phyloP scores from a whole-genome alignment of 371 early-diverging fungal genomes.

The Apophysomyces sp. region DNA sequence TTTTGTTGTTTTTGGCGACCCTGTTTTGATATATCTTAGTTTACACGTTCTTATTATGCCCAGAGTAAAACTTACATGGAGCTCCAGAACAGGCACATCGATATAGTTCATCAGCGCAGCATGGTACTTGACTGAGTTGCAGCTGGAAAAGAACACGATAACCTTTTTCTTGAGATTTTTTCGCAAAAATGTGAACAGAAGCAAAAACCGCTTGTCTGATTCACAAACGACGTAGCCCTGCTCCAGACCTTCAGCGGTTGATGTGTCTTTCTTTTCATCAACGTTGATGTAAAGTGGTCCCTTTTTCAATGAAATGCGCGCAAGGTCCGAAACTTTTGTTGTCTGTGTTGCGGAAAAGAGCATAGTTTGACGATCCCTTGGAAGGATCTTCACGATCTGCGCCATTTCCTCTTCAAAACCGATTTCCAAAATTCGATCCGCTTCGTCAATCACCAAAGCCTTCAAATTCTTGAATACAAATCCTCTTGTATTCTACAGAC shows the following conservation, averaged over 20 bases:
- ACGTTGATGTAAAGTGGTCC: slow-evolving; percentile 96
- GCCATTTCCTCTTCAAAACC: slow-evolving; percentile 99
- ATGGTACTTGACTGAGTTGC: slow-evolving; percentile 95
- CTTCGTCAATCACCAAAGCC: slow-evolving; percentile 97
- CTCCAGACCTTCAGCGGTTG: slow-evolving; percentile 87
- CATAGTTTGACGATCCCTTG: slow-evolving; percentile 88
- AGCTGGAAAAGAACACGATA: slow-evolving; percentile 96
- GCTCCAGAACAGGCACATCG: slow-evolving; percentile 88
- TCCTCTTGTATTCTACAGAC: slow-evolving; percentile 79
- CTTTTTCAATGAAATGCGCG: slow-evolving; percentile 91
- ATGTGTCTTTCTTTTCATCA: slow-evolving; percentile 85
- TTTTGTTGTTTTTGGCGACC: slow-evolving; percentile 96
- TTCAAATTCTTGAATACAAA: slow-evolving; percentile 90
- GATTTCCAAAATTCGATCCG: slow-evolving; percentile 97
- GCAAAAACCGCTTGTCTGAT: slow-evolving; percentile 72
- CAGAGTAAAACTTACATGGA: slow-evolving; percentile 67
- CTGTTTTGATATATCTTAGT: slow-evolving; percentile 19
- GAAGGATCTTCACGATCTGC: slow-evolving; percentile 90
- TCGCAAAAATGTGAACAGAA: slow-evolving; percentile 28
- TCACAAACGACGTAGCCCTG: slow-evolving; percentile 93
- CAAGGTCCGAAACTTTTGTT: slow-evolving; percentile 95
- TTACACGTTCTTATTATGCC: background rate
- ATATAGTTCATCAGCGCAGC: slow-evolving; percentile 69
- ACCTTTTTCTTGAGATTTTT: slow-evolving; percentile 89
- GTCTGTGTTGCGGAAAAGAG: slow-evolving; percentile 99